These are phyloP conservation scores for Neurospora africana DNA, from an alignment of 495 filamentous ascomycete species.

Conservation along the genomic window DNA sequence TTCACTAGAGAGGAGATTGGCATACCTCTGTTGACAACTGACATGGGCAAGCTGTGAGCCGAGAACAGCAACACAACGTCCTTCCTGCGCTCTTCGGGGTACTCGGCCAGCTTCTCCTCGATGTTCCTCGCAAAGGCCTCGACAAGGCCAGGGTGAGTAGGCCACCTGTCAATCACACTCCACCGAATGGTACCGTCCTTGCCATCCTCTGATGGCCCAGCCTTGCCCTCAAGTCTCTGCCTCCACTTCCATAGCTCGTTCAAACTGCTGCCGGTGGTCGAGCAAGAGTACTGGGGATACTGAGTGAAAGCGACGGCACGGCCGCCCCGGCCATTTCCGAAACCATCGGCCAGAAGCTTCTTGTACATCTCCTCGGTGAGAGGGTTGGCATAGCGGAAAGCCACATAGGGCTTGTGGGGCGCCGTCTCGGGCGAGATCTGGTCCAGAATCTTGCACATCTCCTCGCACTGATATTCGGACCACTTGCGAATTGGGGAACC, in stretches of 20 bases:
- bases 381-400: slow-evolving; percentile 93
- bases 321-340: slow-evolving; percentile 74
- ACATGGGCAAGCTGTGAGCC: slow-evolving; percentile 94
- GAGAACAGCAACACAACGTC: slow-evolving; percentile 85
- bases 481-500: slow-evolving; percentile 96
- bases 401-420: slow-evolving; percentile 95
- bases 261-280: slow-evolving; percentile 88
- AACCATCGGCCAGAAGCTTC: slow-evolving; percentile 72
- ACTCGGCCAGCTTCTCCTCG: slow-evolving; percentile 67
- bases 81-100: slow-evolving; percentile 65
- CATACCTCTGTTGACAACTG: slow-evolving; percentile 80
- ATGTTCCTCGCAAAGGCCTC: slow-evolving; percentile 88
- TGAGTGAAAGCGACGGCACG: slow-evolving; percentile 96
- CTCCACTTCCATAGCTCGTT: slow-evolving; percentile 98
- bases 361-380: slow-evolving; percentile 90
- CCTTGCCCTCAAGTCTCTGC: slow-evolving; percentile 74
- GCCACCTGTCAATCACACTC: slow-evolving; percentile 99
- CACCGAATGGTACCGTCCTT: slow-evolving; percentile 66
- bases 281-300: slow-evolving; percentile 99
- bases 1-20: background rate
- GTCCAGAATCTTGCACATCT: slow-evolving; percentile 96
- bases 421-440: slow-evolving; percentile 81
- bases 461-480: slow-evolving; percentile 84
- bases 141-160: slow-evolving; percentile 77
- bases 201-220: slow-evolving; percentile 29